A percentile compares a stretch with the other conserved stretches of the same genome.
Conservation (phyloP, 495 filamentous ascomycete species). For the Aspergillus ostianus region DNA sequence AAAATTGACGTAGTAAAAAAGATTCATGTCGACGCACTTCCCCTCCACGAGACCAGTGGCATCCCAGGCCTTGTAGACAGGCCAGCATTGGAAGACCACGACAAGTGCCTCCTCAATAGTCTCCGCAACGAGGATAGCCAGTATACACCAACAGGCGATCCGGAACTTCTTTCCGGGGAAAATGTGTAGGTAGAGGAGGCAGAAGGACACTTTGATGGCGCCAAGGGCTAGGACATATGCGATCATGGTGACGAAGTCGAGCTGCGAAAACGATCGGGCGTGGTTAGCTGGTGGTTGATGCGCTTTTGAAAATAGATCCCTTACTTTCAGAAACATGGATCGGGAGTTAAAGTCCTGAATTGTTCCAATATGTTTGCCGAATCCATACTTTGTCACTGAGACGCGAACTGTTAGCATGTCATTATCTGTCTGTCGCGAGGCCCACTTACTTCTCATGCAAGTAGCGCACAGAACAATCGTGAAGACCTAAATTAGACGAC, state of each 20-base stretch:
- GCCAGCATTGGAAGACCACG: slow-evolving; percentile 24
- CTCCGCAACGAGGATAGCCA: slow-evolving; percentile 16
- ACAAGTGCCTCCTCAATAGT: slow-evolving; percentile 19
- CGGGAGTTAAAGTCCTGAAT: slow-evolving; percentile 1
- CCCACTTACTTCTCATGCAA: slow-evolving; percentile 20
- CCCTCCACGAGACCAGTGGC: slow-evolving; percentile 14
- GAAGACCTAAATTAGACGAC: slow-evolving; percentile 17
- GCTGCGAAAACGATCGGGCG: slow-evolving; percentile 5
- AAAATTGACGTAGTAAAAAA: slow-evolving; percentile 23
- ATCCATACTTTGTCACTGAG: slow-evolving; percentile 26
- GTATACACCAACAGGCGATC: slow-evolving; percentile 15
- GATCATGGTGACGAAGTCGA: slow-evolving; percentile 23
- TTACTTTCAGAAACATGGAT: slow-evolving; percentile 24
- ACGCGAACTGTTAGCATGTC: slow-evolving; percentile 6
- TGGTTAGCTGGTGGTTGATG: not conserved
- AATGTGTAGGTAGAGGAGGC: slow-evolving; percentile 22
- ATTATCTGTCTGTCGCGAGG: not conserved
- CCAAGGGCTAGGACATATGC: slow-evolving; percentile 21
- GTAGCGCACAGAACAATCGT: slow-evolving; percentile 17
- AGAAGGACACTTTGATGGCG: slow-evolving; percentile 26
- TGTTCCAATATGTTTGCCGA: slow-evolving; percentile 23
- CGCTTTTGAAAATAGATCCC: not conserved
- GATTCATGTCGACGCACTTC: slow-evolving; percentile 14
- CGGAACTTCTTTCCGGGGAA: slow-evolving; percentile 21
- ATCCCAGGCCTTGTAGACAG: slow-evolving; percentile 26